A percentile compares a stretch with the other conserved stretches of the same genome.
These are phyloP conservation scores for Lipomyces chichibuensis DNA, from an alignment of 805 yeast genomes.

Conservation along the genomic window DNA sequence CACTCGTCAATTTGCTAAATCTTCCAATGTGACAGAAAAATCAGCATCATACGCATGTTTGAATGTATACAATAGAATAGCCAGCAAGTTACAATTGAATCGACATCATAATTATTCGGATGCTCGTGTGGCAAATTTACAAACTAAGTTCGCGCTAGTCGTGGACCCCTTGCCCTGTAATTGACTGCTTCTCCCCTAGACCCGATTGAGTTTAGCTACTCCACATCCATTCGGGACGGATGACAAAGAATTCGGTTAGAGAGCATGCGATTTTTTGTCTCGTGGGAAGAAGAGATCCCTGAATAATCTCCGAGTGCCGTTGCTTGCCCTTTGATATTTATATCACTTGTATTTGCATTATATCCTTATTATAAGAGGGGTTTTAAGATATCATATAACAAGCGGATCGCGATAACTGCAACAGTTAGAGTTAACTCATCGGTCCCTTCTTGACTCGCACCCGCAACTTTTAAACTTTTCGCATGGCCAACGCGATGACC, in stretches of 20 bases:
- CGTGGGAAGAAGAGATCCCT: too few species aligned
- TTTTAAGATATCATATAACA: too few species aligned
- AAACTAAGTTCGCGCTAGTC: neutral
- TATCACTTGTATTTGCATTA: too few species aligned
- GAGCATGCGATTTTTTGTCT: neutral
- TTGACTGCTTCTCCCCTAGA: neutral
- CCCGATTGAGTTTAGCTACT: neutral
- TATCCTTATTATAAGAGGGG: too few species aligned
- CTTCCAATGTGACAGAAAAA: neutral
- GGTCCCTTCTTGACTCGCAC: neutral
- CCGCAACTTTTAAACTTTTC: neutral
- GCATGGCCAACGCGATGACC: slow-evolving; percentile 21
- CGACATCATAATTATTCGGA: neutral
- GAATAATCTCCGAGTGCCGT: too few species aligned
- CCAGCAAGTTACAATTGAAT: neutral
- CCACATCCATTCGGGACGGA: neutral
- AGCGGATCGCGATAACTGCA: too few species aligned
- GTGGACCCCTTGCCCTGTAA: neutral
- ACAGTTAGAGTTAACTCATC: too few species aligned
- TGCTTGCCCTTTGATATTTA: too few species aligned
- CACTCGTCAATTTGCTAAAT: neutral
- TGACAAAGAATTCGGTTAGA: neutral
- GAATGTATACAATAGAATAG: neutral
- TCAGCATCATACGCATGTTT: too few species aligned
- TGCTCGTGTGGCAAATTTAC: neutral